These are phyloP conservation scores for Chlorella sorokiniana DNA, from an alignment of 139 green algal species.

Conservation along the genomic window DNA sequence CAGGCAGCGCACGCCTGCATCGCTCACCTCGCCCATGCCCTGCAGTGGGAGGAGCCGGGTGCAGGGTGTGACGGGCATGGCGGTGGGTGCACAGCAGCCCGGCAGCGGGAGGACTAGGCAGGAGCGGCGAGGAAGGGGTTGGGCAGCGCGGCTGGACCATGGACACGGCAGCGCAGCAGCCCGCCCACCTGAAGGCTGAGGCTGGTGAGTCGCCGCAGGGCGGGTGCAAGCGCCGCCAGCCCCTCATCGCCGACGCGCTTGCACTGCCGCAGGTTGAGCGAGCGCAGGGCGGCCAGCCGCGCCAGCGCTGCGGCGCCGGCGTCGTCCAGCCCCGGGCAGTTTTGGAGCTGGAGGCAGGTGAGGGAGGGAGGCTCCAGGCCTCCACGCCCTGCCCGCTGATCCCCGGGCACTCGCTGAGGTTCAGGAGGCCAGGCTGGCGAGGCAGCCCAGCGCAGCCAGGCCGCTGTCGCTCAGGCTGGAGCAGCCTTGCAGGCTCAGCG, in stretches of 20 bases:
- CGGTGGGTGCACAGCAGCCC: neutral
- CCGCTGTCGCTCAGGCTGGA: constrained; percentile 45
- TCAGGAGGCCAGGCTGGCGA: constrained; percentile 36
- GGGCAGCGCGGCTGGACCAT: neutral
- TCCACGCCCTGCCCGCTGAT: constrained; percentile 24
- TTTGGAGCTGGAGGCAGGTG: constrained; percentile 39
- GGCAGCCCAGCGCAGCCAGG: constrained; percentile 32
- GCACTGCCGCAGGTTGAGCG: constrained; percentile 58
- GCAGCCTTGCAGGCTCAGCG: constrained; percentile 49
- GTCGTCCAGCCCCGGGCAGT: constrained; percentile 39
- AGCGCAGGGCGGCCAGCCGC: neutral
- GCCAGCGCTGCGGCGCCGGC: constrained; percentile 38
- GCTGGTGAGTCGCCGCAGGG: constrained; percentile 19
- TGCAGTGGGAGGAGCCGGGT: constrained; percentile 17
- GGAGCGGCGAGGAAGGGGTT: neutral
- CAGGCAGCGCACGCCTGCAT: constrained; percentile 40
- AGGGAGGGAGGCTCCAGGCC: constrained; percentile 18
- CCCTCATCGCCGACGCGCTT: constrained; percentile 41
- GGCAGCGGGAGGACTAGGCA: neutral
- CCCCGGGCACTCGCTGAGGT: constrained; percentile 50
- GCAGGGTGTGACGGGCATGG: neutral
- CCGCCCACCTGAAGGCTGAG: constrained; percentile 35
- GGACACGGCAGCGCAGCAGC: neutral
- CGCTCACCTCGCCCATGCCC: constrained; percentile 46
- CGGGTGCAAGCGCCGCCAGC: constrained; percentile 29